Evolutionary conservation across 2,329 filamentous ascomycete species (phyloP).

Genomic region (Colletotrichum sp.): DNA sequence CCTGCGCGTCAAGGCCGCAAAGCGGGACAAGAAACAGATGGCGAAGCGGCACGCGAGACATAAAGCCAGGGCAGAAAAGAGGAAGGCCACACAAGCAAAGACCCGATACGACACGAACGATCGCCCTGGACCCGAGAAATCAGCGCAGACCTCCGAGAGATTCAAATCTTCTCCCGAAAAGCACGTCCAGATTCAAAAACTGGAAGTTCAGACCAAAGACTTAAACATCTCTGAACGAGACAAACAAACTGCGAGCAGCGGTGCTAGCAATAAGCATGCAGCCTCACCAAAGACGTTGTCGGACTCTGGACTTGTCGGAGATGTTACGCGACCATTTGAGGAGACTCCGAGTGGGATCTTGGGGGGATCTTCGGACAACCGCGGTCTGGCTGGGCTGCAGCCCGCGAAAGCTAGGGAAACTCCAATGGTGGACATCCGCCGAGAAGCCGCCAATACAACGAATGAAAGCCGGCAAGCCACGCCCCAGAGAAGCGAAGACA

Average conservation of each 20-base stretch:
- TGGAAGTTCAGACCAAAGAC: background rate
- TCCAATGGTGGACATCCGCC: background rate
- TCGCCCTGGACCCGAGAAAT: background rate
- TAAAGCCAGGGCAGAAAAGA: constrained; percentile 37
- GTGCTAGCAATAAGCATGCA: background rate
- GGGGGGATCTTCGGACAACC: background rate
- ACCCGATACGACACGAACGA: background rate
- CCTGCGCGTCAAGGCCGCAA: constrained; percentile 40
- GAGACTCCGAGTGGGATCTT: background rate
- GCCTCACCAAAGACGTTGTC: background rate
- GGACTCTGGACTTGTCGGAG: background rate
- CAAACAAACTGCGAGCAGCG: no score
- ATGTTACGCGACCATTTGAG: background rate
- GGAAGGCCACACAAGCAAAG: background rate
- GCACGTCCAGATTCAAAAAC: constrained; percentile 23
- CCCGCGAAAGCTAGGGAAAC: background rate
- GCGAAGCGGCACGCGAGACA: constrained; percentile 39
- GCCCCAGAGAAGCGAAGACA: constrained; percentile 23
- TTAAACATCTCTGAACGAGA: background rate
- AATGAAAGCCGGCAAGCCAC: constrained; percentile 24
- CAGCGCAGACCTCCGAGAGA: constrained; percentile 30
- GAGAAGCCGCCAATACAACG: background rate
- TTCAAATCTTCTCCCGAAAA: constrained; percentile 33
- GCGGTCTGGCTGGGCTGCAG: background rate
- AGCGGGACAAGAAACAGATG: constrained; percentile 30